Conservation (phyloP, 164 flowering plant species). For the Stephania yunnanensis region DNA sequence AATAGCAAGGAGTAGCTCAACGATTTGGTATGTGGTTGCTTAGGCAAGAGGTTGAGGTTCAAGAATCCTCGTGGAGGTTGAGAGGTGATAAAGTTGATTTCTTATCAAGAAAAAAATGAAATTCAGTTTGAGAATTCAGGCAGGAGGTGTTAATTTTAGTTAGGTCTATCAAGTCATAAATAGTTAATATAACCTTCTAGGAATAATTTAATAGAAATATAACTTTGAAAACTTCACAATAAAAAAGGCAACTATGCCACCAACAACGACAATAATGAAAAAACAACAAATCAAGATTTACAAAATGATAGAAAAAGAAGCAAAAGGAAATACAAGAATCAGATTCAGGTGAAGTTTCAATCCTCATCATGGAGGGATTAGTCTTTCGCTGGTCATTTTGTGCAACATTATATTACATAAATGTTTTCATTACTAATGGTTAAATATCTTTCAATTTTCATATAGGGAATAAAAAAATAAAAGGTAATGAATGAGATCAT, state of each 20-base stretch:
- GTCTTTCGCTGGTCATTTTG: neutral
- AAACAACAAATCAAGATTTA: neutral
- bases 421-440: neutral
- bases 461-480: neutral
- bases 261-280: neutral
- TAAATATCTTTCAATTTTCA: no score
- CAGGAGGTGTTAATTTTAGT: neutral
- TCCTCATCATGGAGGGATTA: neutral
- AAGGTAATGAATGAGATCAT: neutral
- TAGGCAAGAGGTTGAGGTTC: no score
- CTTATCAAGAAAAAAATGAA: no score
- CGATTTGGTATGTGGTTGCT: no score
- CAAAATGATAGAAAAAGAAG: neutral
- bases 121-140: neutral
- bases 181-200: no score
- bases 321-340: neutral
- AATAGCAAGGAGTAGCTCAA: neutral
- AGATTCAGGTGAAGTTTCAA: neutral
- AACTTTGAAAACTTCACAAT: neutral
- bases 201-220: neutral
- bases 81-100: no score
- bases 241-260: neutral
- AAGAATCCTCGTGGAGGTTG: no score
- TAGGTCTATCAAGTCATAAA: neutral
- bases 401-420: neutral